Conservation (phyloP, 495 filamentous ascomycete genomes). For the Penicillium flavigenum region DNA sequence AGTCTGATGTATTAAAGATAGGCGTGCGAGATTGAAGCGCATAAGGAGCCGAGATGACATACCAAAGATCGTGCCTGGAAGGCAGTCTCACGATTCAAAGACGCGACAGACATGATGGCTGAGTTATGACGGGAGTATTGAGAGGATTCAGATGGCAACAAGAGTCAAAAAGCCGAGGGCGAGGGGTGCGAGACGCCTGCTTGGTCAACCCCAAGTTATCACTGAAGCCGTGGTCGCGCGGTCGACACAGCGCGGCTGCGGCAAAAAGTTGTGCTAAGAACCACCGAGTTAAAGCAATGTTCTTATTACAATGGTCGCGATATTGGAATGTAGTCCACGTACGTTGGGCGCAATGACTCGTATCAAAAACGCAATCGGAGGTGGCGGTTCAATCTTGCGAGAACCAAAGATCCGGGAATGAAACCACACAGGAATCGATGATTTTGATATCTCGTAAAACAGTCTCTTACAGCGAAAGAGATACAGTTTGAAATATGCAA, state of each 20-base stretch:
- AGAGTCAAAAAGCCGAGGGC: background rate
- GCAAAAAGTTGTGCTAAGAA: background rate
- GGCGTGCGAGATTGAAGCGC: background rate
- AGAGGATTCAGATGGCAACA: constrained; percentile 42
- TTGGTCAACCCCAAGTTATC: constrained; percentile 1
- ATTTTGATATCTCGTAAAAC: background rate
- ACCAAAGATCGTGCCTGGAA: constrained; percentile 73
- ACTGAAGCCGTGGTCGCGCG: background rate
- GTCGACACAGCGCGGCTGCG: background rate
- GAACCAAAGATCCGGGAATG: background rate
- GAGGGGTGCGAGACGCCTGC: background rate
- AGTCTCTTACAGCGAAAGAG: background rate
- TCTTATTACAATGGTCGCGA: background rate
- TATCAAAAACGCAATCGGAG: constrained; percentile 9
- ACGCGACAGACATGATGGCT: constrained; percentile 49
- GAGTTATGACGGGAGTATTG: background rate
- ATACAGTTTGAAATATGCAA: constrained; percentile 9
- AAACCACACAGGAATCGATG: background rate
- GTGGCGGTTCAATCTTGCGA: constrained; percentile 8
- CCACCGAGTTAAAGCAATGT: background rate
- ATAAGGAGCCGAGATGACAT: constrained; percentile 28
- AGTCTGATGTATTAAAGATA: background rate
- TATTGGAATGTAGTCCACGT: background rate
- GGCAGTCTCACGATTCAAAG: constrained; percentile 60
- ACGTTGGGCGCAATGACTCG: constrained; percentile 1